These are phyloP conservation scores for Maudiozyma turicensis DNA, from an alignment of 805 yeast species.

Conservation along the genomic window DNA sequence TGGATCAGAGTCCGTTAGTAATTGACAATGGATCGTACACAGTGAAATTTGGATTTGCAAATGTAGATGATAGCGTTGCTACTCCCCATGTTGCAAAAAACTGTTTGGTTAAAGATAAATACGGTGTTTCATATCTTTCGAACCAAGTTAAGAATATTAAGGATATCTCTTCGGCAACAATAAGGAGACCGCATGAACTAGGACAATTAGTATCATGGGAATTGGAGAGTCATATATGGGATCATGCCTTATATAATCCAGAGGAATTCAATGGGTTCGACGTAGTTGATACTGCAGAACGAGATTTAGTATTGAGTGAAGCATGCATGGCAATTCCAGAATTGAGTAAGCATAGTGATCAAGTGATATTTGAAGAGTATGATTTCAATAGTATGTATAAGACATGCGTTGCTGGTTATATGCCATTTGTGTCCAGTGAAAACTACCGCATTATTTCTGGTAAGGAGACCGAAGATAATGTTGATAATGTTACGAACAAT, in stretches of 20 bases:
- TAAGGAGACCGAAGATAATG: slow-evolving; percentile 12
- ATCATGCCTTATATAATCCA: slow-evolving; percentile 49
- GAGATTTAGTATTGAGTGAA: slow-evolving; percentile 65
- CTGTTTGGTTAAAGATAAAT: slow-evolving; percentile 63
- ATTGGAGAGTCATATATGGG: slow-evolving; percentile 83
- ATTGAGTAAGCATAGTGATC: slow-evolving; percentile 77
- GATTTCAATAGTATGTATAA: slow-evolving; percentile 66
- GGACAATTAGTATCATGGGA: slow-evolving; percentile 93
- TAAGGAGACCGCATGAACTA: slow-evolving; percentile 76
- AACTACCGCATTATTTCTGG: slow-evolving; percentile 13
- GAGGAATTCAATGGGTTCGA: slow-evolving; percentile 36
- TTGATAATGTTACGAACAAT: slow-evolving; percentile 1
- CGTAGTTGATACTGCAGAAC: slow-evolving; percentile 37
- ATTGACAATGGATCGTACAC: slow-evolving; percentile 87
- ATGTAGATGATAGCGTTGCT: slow-evolving; percentile 20
- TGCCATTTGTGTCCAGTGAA: slow-evolving; percentile 46
- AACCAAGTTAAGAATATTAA: slow-evolving; percentile 53
- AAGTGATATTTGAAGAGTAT: slow-evolving; percentile 88
- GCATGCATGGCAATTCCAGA: slow-evolving; percentile 75
- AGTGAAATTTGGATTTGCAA: slow-evolving; percentile 54
- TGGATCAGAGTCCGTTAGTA: slow-evolving; percentile 35
- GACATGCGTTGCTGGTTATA: slow-evolving; percentile 48
- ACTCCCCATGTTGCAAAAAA: slow-evolving; percentile 53
- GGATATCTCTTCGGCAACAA: slow-evolving; percentile 64
- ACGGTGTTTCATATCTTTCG: slow-evolving; percentile 64